These are phyloP conservation scores for Pterocarpus santalinus DNA, from an alignment of 306 rosid genomes.

Conservation along the genomic window DNA sequence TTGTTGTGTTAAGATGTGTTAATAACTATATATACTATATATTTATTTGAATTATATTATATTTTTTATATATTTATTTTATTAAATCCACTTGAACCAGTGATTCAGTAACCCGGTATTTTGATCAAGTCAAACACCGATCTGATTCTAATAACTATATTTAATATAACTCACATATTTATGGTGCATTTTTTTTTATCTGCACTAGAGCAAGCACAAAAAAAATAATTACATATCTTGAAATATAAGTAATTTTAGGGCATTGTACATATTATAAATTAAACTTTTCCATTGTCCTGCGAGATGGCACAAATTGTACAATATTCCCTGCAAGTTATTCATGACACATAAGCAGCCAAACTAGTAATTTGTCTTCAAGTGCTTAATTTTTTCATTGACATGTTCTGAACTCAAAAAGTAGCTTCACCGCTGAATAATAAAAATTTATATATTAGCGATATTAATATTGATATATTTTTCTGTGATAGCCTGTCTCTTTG, in stretches of 20 bases:
- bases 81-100: too few species aligned
- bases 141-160: too few species aligned
- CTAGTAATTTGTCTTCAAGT: conserved; percentile 42
- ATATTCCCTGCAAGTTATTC: conserved; percentile 55
- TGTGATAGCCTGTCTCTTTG: conserved; percentile 68
- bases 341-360: conserved; percentile 60
- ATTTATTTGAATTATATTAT: too few species aligned
- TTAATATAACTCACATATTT: too few species aligned
- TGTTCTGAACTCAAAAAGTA: conserved; percentile 51
- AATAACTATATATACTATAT: too few species aligned
- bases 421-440: conserved; percentile 49
- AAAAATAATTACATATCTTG: conserved; percentile 34
- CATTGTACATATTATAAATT: conserved; percentile 43
- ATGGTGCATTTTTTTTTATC: too few species aligned
- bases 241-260: conserved; percentile 38
- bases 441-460: conserved; percentile 18
- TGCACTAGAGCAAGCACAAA: too few species aligned
- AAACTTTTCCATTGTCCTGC: conserved; percentile 46
- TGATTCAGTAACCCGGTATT: too few species aligned
- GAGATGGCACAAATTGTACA: conserved; percentile 56
- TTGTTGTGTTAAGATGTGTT: too few species aligned
- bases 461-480: conserved; percentile 49
- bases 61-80: too few species aligned
- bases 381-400: conserved; percentile 52
- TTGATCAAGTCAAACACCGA: too few species aligned